A percentile compares a stretch with the other conserved stretches of the same genome.
These are phyloP conservation scores for Lipomyces oligophaga DNA, from an alignment of 805 yeast species.

Conservation along the genomic window DNA sequence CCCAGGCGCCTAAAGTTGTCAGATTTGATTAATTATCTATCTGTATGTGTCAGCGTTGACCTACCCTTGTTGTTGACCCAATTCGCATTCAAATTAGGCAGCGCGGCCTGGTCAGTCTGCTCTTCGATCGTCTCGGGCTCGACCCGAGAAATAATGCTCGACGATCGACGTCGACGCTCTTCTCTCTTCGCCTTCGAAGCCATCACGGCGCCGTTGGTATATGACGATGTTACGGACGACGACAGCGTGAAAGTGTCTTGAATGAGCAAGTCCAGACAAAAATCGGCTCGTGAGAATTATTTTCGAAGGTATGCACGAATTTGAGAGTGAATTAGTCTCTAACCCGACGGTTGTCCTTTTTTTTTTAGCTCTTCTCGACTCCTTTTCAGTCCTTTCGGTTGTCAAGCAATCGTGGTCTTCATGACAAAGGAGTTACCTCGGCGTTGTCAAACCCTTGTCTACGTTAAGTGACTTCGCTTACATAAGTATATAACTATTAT, in stretches of 20 bases:
- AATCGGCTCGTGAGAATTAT: too few species aligned
- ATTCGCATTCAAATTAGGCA: constrained; percentile 86
- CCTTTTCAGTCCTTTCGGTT: too few species aligned
- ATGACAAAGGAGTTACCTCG: too few species aligned
- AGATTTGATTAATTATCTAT: too few species aligned
- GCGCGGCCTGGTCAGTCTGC: constrained; percentile 81
- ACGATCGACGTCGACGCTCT: constrained; percentile 63
- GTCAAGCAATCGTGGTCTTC: too few species aligned
- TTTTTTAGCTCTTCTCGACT: too few species aligned
- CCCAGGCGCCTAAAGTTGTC: constrained; percentile 68
- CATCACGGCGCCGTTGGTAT: constrained; percentile 19
- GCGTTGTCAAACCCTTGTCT: too few species aligned
- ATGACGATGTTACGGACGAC: constrained; percentile 8
- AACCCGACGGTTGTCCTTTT: too few species aligned
- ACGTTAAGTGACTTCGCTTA: too few species aligned
- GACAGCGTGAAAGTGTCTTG: not conserved
- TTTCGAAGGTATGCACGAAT: too few species aligned
- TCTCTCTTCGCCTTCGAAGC: constrained; percentile 18
- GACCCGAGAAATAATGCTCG: constrained; percentile 84
- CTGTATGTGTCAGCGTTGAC: not conserved
- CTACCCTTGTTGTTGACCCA: constrained; percentile 91
- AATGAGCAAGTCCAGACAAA: not conserved
- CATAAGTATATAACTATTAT: too few species aligned
- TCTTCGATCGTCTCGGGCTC: constrained; percentile 91
- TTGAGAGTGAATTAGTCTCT: too few species aligned